Evolutionary conservation across 495 filamentous ascomycete species (phyloP), one percentile per base, ranked within the genome.

Genomic region (Penicillium diatomitis): DNA sequence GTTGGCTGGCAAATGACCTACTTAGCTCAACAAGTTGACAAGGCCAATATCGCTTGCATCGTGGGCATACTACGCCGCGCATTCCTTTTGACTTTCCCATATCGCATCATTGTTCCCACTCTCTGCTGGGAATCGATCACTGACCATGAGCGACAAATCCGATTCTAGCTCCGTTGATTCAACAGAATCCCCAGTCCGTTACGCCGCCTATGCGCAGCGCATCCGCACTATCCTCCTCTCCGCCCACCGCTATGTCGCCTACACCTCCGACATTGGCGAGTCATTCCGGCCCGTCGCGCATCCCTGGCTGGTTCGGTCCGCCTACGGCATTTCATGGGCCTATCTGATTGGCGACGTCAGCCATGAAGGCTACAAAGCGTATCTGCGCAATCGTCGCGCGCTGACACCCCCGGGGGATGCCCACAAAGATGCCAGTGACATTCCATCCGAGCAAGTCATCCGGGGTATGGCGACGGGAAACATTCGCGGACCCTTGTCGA

Each of bases 241-340:
- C 38, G 88, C 90, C 30, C 92, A 98, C 62, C 86, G 92, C 60
- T 97, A 98, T 65, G 88, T 98, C 50, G 92, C 92, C 53, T 98
- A 97, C 70, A 97, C 92, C 9, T 91, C 86, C 32, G 92, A 98
- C 64, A 88, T 98, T 38, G 92, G 92, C 63, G 92, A 98, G 66
- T 94, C 87, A 6, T 98, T 98, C 69, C 84, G 92, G 5, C 92
- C 92, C 4, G 77, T 97, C 47, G 90, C 90, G 4, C 88, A 96
- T 64, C 90, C 88, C 0, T 81, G 69, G 56, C 71, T 91, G 4
- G 86, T 98, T 4, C 77, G 82, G 38, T 70, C 80, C 45, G 92
- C 92, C 6, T 98, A 98, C 65, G 91, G 79, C 47, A 73, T 98
- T 48, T 94, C 87, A 20, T 97, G 92, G 92, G 74, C 82, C 12